phyloP scores from a whole-genome alignment of 768 basidiomycete genomes.

The Pholiota molesta region DNA sequence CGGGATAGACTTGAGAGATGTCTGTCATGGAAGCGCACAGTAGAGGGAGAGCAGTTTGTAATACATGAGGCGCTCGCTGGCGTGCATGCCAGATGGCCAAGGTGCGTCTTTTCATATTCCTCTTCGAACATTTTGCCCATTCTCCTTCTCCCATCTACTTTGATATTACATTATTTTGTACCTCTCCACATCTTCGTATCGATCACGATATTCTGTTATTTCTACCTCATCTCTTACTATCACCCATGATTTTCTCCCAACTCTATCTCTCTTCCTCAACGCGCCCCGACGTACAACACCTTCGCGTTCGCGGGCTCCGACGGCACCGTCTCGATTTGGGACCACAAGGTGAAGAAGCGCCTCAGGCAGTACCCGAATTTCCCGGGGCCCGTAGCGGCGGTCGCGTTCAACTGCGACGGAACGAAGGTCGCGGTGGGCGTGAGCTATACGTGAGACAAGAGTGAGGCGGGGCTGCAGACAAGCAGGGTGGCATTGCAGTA shows the following conservation, averaged over 20 bases:
- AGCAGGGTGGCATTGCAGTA: too few species aligned
- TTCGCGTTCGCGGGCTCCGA: conserved; percentile 97
- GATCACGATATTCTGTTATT: too few species aligned
- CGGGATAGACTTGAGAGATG: too few species aligned
- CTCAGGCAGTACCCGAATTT: conserved; percentile 89
- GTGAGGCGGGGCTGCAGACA: conserved; percentile 70
- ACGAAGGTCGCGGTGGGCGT: conserved; percentile 81
- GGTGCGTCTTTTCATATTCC: conserved; percentile 56
- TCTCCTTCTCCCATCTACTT: too few species aligned
- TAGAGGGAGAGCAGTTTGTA: conserved; percentile 92
- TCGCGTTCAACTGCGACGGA: conserved; percentile 86
- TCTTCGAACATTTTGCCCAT: too few species aligned
- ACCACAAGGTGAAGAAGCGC: conserved; percentile 95
- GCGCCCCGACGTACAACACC: conserved; percentile 86
- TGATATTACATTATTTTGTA: too few species aligned
- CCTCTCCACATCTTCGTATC: too few species aligned
- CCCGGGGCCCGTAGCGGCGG: conserved; percentile 67
- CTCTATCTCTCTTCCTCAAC: conserved; percentile 52
- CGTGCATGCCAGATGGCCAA: conserved; percentile 91
- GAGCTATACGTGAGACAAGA: conserved; percentile 91
- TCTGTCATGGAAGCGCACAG: too few species aligned
- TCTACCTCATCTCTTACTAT: too few species aligned
- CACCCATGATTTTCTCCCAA: too few species aligned
- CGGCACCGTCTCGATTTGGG: conserved; percentile 94
- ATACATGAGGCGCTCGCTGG: conserved; percentile 90